Base-by-base conservation (phyloP, 176 grass and related monocot species). In the Musa beccarii region DNA sequence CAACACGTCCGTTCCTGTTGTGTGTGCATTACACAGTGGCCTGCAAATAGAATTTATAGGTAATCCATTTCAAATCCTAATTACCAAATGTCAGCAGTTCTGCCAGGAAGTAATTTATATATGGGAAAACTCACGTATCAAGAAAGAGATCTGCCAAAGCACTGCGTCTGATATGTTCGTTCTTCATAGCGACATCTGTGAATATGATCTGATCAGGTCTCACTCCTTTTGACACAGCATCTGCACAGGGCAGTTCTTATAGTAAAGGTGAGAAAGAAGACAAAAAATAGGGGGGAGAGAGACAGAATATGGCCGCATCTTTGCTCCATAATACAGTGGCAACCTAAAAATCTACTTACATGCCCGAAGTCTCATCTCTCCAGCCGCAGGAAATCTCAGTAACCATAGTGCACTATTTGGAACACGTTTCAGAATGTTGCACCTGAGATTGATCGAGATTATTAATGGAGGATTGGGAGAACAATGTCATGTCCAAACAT, bases 1-100 rank as follows among this genome's bases (percentile, higher is more conserved):
- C 9, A 96, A 49, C 64, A 96, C 81, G 80, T 96, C 92, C 0
- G 92, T 96, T 22, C 92, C 92, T 22, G 92, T 96, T 25, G 92
- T 96, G 80, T 96, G 92, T 0, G 81, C 92, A 87, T 96, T 96
- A 76, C 92, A 96, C 17, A 96, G 85, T 64, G 92, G 92, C 15
- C 92, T 96, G 79, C 17, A 12, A 59, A 73, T 19, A 22, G 54
- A 65, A 52, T 43, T 43, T 43, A 43, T 5, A 43, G 6, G 34
- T 43, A 43, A 43, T 43, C 34, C 34, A 43, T 43, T 43, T 43
- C 34, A 43, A 43, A 43, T 43, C 3, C 34, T 43, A 43, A 43
- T 6, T 5, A 43, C 4, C 34, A 43, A 43, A 43, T 43, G 34
- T 43, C n/a, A 28, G 68, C 9, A 43, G 34, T 43, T 43, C 34